These are phyloP conservation scores for Cryoendolithus antarcticus DNA, from an alignment of 2,329 filamentous ascomycete genomes.

Conservation along the genomic window DNA sequence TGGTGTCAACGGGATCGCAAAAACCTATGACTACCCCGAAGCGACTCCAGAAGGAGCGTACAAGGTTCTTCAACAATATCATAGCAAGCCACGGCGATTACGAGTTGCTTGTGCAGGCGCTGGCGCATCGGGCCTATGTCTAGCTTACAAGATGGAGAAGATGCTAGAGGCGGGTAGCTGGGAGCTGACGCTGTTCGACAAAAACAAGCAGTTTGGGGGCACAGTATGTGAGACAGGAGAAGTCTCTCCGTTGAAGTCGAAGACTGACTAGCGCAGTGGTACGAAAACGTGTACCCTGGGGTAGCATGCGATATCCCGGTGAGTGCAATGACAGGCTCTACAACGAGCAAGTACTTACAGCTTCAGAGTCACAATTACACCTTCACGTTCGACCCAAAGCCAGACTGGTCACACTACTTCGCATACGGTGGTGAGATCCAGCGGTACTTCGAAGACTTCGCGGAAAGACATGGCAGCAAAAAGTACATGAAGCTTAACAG, in stretches of 20 bases:
- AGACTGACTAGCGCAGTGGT: neutral
- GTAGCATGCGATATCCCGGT: neutral
- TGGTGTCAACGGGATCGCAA: too few species aligned
- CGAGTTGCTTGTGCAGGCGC: too few species aligned
- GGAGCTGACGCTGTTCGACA: too few species aligned
- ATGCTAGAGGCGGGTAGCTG: too few species aligned
- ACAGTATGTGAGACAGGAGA: constrained; percentile 23
- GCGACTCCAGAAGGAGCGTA: too few species aligned
- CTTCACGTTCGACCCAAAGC: constrained; percentile 25
- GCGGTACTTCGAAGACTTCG: constrained; percentile 21
- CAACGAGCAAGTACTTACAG: neutral
- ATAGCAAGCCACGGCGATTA: too few species aligned
- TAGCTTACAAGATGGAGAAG: too few species aligned
- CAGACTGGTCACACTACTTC: constrained; percentile 23
- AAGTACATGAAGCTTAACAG: constrained; percentile 29
- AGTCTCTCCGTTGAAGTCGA: constrained; percentile 24
- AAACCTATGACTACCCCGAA: too few species aligned
- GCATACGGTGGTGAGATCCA: constrained; percentile 18
- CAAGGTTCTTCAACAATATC: too few species aligned
- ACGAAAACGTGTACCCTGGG: neutral
- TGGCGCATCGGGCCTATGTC: too few species aligned
- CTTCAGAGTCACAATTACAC: constrained; percentile 17
- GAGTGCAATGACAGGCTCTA: neutral
- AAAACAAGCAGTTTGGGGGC: too few species aligned
- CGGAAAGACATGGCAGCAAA: neutral